phyloP scores from a whole-genome alignment of 352 stramenopile species.

The Thraustochytrium striatum region DNA sequence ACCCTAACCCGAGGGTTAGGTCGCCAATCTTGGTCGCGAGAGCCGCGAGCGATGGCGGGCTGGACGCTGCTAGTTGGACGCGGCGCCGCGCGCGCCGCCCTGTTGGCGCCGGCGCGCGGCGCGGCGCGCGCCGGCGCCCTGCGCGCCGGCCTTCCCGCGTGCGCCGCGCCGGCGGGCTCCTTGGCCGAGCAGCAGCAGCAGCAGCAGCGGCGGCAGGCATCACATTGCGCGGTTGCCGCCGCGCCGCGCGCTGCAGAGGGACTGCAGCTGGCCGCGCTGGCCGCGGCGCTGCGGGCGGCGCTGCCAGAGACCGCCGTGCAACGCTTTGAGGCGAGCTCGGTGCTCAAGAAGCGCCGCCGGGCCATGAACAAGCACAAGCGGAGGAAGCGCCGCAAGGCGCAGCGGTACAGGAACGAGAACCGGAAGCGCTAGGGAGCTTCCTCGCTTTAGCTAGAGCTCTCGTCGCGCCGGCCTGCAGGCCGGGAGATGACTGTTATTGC shows the following conservation, averaged over 20 bases:
- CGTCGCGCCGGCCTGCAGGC: too few relatives aligned
- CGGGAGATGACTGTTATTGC: too few relatives aligned
- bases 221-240: too few relatives aligned
- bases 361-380: conserved; percentile 90
- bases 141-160: background rate
- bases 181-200: background rate
- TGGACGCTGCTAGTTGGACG: background rate
- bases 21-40: too few relatives aligned
- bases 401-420: conserved; percentile 78
- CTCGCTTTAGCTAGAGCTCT: too few relatives aligned
- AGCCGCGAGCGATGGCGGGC: background rate
- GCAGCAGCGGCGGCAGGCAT: too few relatives aligned
- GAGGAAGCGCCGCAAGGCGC: conserved; percentile 77
- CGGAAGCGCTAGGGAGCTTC: too few relatives aligned
- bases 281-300: background rate
- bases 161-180: too few relatives aligned
- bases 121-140: too few relatives aligned
- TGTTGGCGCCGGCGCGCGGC: background rate
- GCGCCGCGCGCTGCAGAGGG: too few relatives aligned
- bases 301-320: too few relatives aligned
- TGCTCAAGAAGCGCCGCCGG: conserved; percentile 80
- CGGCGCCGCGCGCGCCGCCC: too few relatives aligned
- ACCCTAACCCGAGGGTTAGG: background rate
- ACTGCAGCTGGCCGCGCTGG: background rate
- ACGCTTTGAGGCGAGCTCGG: conserved; percentile 60